Conservation (phyloP, 2,329 filamentous ascomycete genomes). For the Pseudogymnoascus sp. region DNA sequence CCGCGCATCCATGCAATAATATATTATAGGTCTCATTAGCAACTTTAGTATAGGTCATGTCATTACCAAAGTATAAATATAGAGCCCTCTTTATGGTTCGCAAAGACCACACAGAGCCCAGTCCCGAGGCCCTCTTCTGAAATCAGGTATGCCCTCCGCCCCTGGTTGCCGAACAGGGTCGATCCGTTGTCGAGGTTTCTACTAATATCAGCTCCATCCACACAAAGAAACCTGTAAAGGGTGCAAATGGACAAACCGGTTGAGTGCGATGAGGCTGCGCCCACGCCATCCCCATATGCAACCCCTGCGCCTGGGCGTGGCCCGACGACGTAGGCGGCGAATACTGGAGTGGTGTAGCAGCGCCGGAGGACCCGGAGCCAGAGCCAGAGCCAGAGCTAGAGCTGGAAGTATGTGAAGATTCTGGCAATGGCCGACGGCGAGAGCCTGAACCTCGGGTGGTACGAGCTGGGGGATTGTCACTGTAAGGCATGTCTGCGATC, state of each 20-base stretch:
- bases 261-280: background rate
- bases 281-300: slow-evolving; percentile 2
- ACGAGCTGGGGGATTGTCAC: background rate
- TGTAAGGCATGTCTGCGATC: background rate
- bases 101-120: background rate
- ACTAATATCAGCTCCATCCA: background rate
- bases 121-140: background rate
- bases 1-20: background rate
- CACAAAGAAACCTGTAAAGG: background rate
- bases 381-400: background rate
- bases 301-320: background rate
- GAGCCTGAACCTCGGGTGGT: background rate
- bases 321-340: background rate
- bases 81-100: background rate
- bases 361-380: background rate
- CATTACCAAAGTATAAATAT: background rate
- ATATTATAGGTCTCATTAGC: background rate
- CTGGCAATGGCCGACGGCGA: background rate
- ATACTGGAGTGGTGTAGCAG: background rate
- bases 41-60: background rate
- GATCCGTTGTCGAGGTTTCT: slow-evolving; percentile 1
- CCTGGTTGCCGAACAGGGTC: background rate
- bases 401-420: background rate
- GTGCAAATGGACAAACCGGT: background rate
- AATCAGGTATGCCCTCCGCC: background rate